These are phyloP conservation scores for Persicaria tinctoria DNA, from an alignment of 148 eudicot genomes.

Conservation along the genomic window DNA sequence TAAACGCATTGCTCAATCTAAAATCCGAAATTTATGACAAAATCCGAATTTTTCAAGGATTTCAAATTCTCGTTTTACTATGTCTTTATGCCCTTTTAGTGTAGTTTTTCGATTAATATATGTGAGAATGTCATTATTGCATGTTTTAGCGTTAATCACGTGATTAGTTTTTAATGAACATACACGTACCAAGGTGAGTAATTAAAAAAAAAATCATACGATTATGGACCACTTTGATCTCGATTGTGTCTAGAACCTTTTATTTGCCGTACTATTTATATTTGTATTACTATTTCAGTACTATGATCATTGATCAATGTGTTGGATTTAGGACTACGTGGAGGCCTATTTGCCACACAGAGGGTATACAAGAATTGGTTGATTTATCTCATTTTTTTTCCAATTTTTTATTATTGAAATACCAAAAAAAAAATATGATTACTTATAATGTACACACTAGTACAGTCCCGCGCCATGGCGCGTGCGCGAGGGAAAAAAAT, in stretches of 20 bases:
- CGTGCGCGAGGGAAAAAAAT: too few species aligned
- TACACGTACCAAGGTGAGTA: background rate
- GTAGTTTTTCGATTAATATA: background rate
- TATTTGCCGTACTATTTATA: background rate
- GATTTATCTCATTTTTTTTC: background rate
- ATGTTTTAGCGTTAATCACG: constrained; percentile 4
- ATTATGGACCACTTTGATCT: constrained; percentile 5
- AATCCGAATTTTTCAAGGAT: too few species aligned
- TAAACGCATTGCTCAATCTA: too few species aligned
- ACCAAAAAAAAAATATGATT: background rate
- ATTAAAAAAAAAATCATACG: background rate
- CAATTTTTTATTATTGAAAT: too few species aligned
- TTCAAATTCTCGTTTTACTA: too few species aligned
- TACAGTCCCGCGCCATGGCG: too few species aligned
- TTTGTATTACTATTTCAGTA: background rate
- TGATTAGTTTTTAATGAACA: background rate
- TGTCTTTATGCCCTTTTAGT: too few species aligned
- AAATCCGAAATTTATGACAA: too few species aligned
- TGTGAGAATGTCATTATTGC: background rate
- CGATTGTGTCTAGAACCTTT: background rate
- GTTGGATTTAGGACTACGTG: constrained; percentile 5
- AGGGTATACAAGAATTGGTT: background rate
- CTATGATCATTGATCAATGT: background rate
- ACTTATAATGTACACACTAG: too few species aligned
- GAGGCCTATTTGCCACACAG: constrained; percentile 3